Evolutionary conservation across 345 rosid genomes (phyloP), one percentile per base, ranked within the genome.

Genomic region (Gossypium sturtianum): DNA sequence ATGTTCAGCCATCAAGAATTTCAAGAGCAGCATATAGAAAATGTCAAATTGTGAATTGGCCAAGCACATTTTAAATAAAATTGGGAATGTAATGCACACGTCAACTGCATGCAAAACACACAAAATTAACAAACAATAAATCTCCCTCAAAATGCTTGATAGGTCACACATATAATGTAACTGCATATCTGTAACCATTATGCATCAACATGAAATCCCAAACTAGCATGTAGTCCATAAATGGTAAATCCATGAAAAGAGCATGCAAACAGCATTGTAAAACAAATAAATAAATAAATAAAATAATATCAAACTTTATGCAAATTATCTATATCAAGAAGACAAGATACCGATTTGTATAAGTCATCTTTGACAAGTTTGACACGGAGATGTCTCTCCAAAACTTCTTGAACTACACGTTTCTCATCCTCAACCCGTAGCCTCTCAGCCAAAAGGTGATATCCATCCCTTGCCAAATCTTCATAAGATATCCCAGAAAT

Each of bases 361-460:
- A 92, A 75, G 82, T 86, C 86, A 75, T 86, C 90, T 77, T 83
- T 87, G 63, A 81, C 77, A 86, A 91, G 88, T 44, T 72, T 82
- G 72, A 89, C 82, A 1, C 87, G 90, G 62, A 91, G 89, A 81
- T 82, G 89, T 82, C 75, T 89, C 79, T 89, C 90, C 73, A 94
- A 81, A 80, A 89, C 87, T 79, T 89, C 90, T 83, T 86, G 93
- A 66, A 94, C 98, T 61, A 91, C 88, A 63, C 63, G 49, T 79
- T 84, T 94, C 87, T 94, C 98, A 70, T 80, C 83, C 29, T 89
- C 94, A 79, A 91, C 93, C 62, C 98, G 93, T 73, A 94, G 80
- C 86, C 98, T 92, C 80, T 94, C 98, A 34, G 98, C 98, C 83
- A 94, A 80, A 73, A 94, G 88, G 80, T 91, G 91, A 83, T 89